Evolutionary conservation across 2,329 filamentous ascomycete genomes (phyloP), one percentile per base, ranked within the genome.

Genomic region (Paradendryphiella salina): DNA sequence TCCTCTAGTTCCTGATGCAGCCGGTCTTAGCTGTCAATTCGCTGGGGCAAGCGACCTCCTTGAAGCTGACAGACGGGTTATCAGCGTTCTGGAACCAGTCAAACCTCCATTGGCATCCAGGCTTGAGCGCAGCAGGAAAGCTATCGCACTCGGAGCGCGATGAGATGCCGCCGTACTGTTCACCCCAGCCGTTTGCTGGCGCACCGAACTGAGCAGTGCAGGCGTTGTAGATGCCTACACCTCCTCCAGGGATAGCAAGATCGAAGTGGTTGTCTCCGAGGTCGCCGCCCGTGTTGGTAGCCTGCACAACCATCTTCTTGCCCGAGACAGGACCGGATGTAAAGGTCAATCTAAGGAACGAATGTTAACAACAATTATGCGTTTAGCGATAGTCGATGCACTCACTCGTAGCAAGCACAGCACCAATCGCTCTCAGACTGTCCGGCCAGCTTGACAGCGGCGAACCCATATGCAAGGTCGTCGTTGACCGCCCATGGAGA

Each of bases 241-340:
- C 70, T 15, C 70, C 69, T 10, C 70, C 70, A 3, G 70, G 69
- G 59, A 73, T 73, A n/a, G 70, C 70, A 9, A 73, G 38, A 45
- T 72, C 69, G 57, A 73, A 73, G 54, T 72, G 68, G 54, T 72
- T 72, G 17, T 66, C 41, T 14, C 68, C 69, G 5, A 73, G 66
- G 26, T 73, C 71, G 17, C 64, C 61, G 9, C 67, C 84, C 1
- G 84, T 87, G 71, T 86, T 86, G 40, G 82, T 85, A 4, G 82
- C 79, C 66, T 87, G 84, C 4, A 87, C 82, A 45, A 86, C 73
- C 79, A 86, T 81, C 57, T 78, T 80, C 74, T 86, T 84, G 53
- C 84, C 84, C 3, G 72, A 65, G 15, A 82, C 79, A 2, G 79
- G 69, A 6, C 80, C 80, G 20, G 77, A 78, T 13, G 81, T 84